Evolutionary conservation across 2,329 filamentous ascomycete genomes (phyloP).

Genomic region (Leptographium wingfieldii): DNA sequence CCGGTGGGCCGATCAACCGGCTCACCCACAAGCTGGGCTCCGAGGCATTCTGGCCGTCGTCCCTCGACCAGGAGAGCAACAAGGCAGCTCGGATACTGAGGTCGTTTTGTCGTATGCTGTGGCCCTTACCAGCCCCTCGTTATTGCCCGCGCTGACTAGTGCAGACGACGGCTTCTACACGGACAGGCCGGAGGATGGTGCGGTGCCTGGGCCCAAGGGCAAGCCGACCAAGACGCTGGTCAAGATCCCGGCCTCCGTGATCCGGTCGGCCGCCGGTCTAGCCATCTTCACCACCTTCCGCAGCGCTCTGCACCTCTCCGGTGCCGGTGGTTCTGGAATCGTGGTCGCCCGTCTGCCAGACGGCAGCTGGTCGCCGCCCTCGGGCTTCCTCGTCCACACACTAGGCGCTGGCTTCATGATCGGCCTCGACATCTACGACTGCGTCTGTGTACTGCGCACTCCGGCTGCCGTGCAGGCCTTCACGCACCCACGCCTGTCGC

Average conservation of each 20-base stretch:
- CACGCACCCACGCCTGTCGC: conserved; percentile 48
- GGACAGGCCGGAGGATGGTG: conserved; percentile 6
- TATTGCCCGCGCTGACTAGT: background rate
- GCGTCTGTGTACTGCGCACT: conserved; percentile 61
- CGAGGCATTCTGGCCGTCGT: conserved; percentile 66
- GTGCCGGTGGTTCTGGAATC: conserved; percentile 47
- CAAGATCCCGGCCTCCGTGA: conserved; percentile 29
- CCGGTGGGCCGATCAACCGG: conserved; percentile 52
- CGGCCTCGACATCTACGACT: conserved; percentile 65
- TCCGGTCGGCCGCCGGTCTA: conserved; percentile 48
- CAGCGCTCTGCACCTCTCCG: conserved; percentile 41
- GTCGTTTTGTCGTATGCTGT: conserved; percentile 68
- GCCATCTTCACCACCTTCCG: conserved; percentile 59
- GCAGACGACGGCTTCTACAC: conserved; percentile 22
- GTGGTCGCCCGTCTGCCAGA: conserved; percentile 42
- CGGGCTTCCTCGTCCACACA: conserved; percentile 59
- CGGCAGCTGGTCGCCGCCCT: conserved; percentile 57
- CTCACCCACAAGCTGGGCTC: conserved; percentile 54
- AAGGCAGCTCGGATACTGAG: conserved; percentile 64
- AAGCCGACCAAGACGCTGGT: conserved; percentile 21
- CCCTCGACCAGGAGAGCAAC: conserved; percentile 61
- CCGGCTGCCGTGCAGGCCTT: conserved; percentile 55
- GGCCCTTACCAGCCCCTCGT: conserved; percentile 17
- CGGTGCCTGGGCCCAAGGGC: conserved; percentile 14
- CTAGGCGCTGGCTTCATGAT: conserved; percentile 56